Base-by-base conservation (phyloP, 192 early-diverging fungal species). In the Endogone sp. region DNA sequence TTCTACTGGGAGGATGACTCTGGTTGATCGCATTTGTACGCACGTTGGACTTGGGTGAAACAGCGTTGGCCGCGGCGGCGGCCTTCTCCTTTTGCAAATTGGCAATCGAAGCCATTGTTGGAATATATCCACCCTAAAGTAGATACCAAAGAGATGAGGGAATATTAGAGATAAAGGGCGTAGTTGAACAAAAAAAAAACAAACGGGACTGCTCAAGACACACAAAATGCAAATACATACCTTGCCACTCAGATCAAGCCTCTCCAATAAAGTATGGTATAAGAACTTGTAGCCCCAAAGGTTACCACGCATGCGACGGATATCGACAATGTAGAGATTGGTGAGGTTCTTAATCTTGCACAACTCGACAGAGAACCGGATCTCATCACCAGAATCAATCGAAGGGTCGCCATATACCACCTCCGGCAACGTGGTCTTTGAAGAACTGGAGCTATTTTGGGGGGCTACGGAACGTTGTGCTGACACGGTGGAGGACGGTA, bases 291-390 rank as follows among this genome's bases (percentile, higher is more conserved):
- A 88, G 0, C 83, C 79, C 86, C 85, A 88, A 29, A 78, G 79
- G 72, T 86, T 88, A 70, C 86, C 86, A 68, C 82, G 81, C 58
- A 84, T 76, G 25, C 86, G 82, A 22, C 79, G 75, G 62, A 88
- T 65, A 65, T 84, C 80, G 31, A 88, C 86, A 61, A 85, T 86
- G 62, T 85, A 86, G 21, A 88, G 78, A 71, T 81, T 79, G 71
- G 81, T 84, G 22, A 95, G 74, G 71, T 93, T 93, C 76, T 89
- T 91, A 71, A 95, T 87, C 70, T 84, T 82, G 79, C 91, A 91
- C 13, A 95, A 77, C 80, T 92, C 91, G 30, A 95, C 84, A 2
- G 84, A 77, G 75, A 93, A 84, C 28, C 85, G 87, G 44, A 95
- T 79, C 79, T 93, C 92, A 30, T 87, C 91, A 58, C 85, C 84